Percentiles rank a stretch among this genome's conserved stretches.
Evolutionary conservation across 1,284 basidiomycete species (phyloP).

Genomic region (Stereum hirsutum): DNA sequence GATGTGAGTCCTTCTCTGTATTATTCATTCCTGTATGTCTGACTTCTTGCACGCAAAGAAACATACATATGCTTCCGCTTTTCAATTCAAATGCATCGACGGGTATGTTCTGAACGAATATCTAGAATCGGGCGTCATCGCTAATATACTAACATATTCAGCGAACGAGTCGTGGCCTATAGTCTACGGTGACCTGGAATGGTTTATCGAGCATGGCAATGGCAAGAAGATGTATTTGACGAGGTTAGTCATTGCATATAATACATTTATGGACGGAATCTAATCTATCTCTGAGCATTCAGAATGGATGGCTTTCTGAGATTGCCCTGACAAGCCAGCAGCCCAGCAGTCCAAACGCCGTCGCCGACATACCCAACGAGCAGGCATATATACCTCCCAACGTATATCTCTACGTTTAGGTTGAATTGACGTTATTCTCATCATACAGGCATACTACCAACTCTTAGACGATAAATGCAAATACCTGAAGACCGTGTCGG

Average conservation of each 20-base stretch:
- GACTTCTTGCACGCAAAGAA: too few relatives aligned
- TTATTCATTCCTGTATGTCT: too few relatives aligned
- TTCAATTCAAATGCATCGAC: constrained; percentile 51
- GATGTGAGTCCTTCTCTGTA: too few relatives aligned
- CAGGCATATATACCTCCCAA: too few relatives aligned
- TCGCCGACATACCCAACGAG: constrained; percentile 50
- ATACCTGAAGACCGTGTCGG: constrained; percentile 45
- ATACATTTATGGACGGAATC: too few relatives aligned
- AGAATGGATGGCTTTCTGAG: constrained; percentile 70
- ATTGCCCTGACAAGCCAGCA: constrained; percentile 49
- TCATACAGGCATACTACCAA: constrained; percentile 48
- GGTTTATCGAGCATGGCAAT: constrained; percentile 47
- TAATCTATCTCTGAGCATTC: too few relatives aligned
- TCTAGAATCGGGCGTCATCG: neutral
- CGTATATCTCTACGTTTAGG: too few relatives aligned
- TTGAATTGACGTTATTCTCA: too few relatives aligned
- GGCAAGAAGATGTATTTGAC: constrained; percentile 66
- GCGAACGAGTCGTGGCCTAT: constrained; percentile 52
- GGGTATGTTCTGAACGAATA: constrained; percentile 26
- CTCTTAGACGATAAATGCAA: constrained; percentile 55
- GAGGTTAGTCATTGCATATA: constrained; percentile 46
- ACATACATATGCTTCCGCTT: constrained; percentile 70
- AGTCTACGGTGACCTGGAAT: constrained; percentile 43
- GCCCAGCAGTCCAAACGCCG: constrained; percentile 43
- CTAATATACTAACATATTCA: constrained; percentile 13